Conservation (phyloP, 1,284 basidiomycete genomes). For the Porodaedalea pini region DNA sequence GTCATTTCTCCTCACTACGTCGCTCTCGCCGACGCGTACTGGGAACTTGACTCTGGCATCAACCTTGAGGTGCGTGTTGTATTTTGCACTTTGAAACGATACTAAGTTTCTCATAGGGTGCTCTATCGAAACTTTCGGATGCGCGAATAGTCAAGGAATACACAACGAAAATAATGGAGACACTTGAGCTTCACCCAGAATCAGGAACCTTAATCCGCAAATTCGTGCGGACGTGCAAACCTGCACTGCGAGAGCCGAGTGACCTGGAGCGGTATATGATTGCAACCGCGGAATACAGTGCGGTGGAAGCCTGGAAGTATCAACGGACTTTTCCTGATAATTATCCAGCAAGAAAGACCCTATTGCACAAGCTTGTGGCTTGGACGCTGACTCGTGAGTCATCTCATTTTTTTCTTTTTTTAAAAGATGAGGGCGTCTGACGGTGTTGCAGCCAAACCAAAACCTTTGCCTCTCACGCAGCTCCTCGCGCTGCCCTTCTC, state of each 20-base stretch:
- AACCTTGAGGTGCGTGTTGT: slow-evolving; percentile 45
- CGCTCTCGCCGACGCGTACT: slow-evolving; percentile 73
- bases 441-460: slow-evolving; percentile 49
- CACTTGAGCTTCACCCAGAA: slow-evolving; percentile 52
- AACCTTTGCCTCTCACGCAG: slow-evolving; percentile 50
- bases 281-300: slow-evolving; percentile 58
- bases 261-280: slow-evolving; percentile 66
- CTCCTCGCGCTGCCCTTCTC: slow-evolving; percentile 63
- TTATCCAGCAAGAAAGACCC: slow-evolving; percentile 45
- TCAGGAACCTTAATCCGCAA: slow-evolving; percentile 54
- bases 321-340: slow-evolving; percentile 63
- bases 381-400: slow-evolving; percentile 68
- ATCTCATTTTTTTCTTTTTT: background rate
- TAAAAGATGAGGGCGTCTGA: slow-evolving; percentile 10
- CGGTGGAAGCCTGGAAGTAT: slow-evolving; percentile 70
- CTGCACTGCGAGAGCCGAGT: slow-evolving; percentile 57
- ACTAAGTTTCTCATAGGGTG: slow-evolving; percentile 32
- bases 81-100: background rate
- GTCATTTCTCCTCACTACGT: slow-evolving; percentile 71
- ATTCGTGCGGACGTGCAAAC: slow-evolving; percentile 69
- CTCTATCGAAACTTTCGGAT: slow-evolving; percentile 67
- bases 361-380: slow-evolving; percentile 58
- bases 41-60: slow-evolving; percentile 68
- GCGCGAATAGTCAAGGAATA: slow-evolving; percentile 70
- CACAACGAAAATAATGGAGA: slow-evolving; percentile 69